Percentiles rank a stretch among this genome's conserved stretches.
Conservation (phyloP, 108 stramenopile genomes). For the Conticribra guillardii region DNA sequence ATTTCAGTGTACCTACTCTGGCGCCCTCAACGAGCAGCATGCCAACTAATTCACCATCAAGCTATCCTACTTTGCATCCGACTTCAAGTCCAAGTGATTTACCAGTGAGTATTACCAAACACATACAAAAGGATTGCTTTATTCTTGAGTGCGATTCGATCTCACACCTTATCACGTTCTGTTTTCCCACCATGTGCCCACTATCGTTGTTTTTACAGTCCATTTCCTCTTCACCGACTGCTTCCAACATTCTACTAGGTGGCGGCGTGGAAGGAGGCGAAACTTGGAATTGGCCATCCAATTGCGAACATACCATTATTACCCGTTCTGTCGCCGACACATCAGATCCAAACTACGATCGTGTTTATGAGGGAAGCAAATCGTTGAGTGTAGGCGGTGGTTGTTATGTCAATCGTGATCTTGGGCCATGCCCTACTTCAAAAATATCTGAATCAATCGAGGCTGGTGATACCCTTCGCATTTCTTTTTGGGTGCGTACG, state of each 20-base stretch:
- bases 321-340: not conserved
- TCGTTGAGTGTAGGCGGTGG: constrained; percentile 13
- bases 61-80: too few species aligned
- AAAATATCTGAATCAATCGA: constrained; percentile 9
- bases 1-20: not conserved
- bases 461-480: constrained; percentile 28
- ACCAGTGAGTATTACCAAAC: too few species aligned
- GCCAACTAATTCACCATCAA: not conserved
- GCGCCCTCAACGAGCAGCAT: not conserved
- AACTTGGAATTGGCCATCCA: constrained; percentile 9
- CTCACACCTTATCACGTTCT: too few species aligned
- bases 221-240: constrained; percentile 1
- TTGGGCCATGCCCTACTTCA: constrained; percentile 10
- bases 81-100: too few species aligned
- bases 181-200: not conserved
- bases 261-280: constrained; percentile 24
- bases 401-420: constrained; percentile 28
- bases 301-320: constrained; percentile 2
- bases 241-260: constrained; percentile 1
- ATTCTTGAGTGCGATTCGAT: too few species aligned
- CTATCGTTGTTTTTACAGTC: not conserved
- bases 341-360: not conserved
- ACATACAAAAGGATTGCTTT: too few species aligned
- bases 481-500: constrained; percentile 21
- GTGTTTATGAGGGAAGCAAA: constrained; percentile 16